Base-by-base conservation (phyloP, 1,139 yeast genomes). In the Yamadazyma dendronema region DNA sequence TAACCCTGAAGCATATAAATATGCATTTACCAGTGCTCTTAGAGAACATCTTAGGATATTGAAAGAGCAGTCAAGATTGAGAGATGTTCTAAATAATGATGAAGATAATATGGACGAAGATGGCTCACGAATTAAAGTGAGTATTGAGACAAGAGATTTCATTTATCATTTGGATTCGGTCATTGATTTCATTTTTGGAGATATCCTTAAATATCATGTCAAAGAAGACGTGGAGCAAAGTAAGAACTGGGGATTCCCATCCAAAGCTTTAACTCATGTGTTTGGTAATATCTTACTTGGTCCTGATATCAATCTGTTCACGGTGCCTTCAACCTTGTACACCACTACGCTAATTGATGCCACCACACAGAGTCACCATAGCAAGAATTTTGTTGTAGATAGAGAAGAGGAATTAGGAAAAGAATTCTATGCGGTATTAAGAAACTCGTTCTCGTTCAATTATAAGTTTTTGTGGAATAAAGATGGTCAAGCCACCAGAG, bases 231-330 rank as follows among this genome's bases (percentile, higher is more conserved):
- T 48, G 10, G 42, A 40, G 16, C 39, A 35, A 17, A 11, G 33
- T 2, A 34, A 35, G 24, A 45, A 47, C 28, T 37, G 40, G 40
- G 52, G 50, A 12, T 31, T 39, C 12, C 48, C 48, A 5, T 23
- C 40, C 4, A 43, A 36, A 22, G 29, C 50, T 2, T 39, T 48
- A 15, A 27, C 37, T 3, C 28, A 38, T 23, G 36, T 40, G 12
- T 47, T 46, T 30, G 33, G 34, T 14, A 31, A 32, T 11, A 34
- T 48, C 13, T 42, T 58, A 17, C 42, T 57, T 23, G 58, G 59
- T 3, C 53, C 60, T 5, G 37, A 48, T 28, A 25, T 41, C 9
- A 22, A 42, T 15, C 34, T 35, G 1, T 42, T 33, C 23, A 47
- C 44, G 11, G 32, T 47, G 4, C 41, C 46, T 8, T 13, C 33